Percentiles rank a stretch among this genome's conserved stretches.
These are phyloP conservation scores for Scheffersomyces ergatensis DNA, from an alignment of 805 yeast genomes.

Conservation along the genomic window DNA sequence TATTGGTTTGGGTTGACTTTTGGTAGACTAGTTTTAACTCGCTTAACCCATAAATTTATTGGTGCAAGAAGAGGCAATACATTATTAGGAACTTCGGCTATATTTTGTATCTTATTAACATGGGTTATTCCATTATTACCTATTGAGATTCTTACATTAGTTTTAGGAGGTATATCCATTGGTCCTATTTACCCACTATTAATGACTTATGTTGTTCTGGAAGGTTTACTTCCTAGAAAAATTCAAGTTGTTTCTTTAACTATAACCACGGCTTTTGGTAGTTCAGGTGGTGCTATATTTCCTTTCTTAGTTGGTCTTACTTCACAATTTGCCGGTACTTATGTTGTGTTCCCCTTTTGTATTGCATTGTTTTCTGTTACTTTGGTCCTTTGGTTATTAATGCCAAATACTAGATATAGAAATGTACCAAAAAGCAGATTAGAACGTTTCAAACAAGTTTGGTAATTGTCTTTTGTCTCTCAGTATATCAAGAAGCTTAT, in stretches of 20 bases:
- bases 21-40: constrained; percentile 56
- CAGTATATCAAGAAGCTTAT: too few species aligned
- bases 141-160: constrained; percentile 46
- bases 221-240: constrained; percentile 45
- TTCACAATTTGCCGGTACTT: constrained; percentile 45
- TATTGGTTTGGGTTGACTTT: constrained; percentile 71
- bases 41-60: constrained; percentile 30
- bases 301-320: constrained; percentile 53
- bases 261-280: constrained; percentile 53
- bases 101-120: constrained; percentile 37
- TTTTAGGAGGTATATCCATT: constrained; percentile 55
- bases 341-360: constrained; percentile 48
- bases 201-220: constrained; percentile 40
- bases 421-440: constrained; percentile 1
- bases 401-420: constrained; percentile 10
- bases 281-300: constrained; percentile 56
- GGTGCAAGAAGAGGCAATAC: constrained; percentile 43
- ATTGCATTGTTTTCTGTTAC: constrained; percentile 35
- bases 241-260: constrained; percentile 51
- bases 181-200: constrained; percentile 66
- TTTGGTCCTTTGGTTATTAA: constrained; percentile 17
- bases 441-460: not conserved
- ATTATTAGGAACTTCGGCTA: constrained; percentile 34
- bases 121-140: constrained; percentile 49
- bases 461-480: not conserved